Base-by-base conservation (phyloP, 108 stramenopile species). In the Fistulifera solaris region DNA sequence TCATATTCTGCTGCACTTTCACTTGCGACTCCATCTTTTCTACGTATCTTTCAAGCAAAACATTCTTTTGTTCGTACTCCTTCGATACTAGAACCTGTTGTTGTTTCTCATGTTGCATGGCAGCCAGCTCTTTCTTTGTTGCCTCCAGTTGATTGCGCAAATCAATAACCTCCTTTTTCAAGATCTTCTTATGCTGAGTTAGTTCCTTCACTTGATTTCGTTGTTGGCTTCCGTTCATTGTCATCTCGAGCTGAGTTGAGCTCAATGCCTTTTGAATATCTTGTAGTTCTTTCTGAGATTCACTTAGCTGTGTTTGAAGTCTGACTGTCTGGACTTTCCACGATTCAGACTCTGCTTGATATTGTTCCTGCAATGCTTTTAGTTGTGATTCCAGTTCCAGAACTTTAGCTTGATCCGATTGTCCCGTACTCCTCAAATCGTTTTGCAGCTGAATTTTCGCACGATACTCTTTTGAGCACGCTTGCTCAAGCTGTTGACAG, bases 141-240 rank as follows among this genome's bases (percentile, higher is more conserved):
- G 83, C 76, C 31, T 90, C 85, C 53, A 86, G 64, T 68, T 80
- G 82, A 38, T 76, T 72, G 11, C 88, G 52, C 50, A 90, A 47
- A 14, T 90, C 81, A 58, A 90, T 81, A 22, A 90, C 88, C 57
- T 90, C 88, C 63, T 81, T 86, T 66, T 90, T 90, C 22, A 90
- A 68, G 40, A 90, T 86, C 50, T 82, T 83, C 66, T 86, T 90
- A 62, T 90, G 84, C 21, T 80, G 66, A 49, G 77, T 73, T 62
- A 86, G 58, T 56, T 85, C 80, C 17, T 63, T 60, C 18, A 84
- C 43, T 67, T 90, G 86, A 10, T 65, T 73, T 38, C 79, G 74
- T 16, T 82, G 78, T 39, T 77, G 67, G 24, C 72, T 81, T 53
- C 86, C 82, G 55, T 76, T 76, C 78, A 90, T 90, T 44, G 82